Conservation (phyloP, 2,329 filamentous ascomycete genomes). For the Truncatella angustata region DNA sequence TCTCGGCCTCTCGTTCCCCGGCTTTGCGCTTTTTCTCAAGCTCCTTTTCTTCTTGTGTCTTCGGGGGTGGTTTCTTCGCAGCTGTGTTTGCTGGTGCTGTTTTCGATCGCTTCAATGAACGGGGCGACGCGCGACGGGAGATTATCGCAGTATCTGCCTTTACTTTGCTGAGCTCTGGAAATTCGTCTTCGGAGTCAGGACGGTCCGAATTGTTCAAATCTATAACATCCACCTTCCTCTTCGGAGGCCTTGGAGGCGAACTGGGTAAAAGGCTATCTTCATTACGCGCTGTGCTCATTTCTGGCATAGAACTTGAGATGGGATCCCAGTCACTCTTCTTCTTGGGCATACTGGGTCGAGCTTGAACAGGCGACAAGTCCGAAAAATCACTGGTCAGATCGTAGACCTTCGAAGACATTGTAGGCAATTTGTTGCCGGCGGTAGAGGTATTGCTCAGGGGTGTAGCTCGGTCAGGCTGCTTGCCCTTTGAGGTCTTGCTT, state of each 20-base stretch:
- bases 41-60: conserved; percentile 34
- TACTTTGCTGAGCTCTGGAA: conserved; percentile 43
- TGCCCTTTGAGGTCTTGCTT: conserved; percentile 13
- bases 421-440: neutral
- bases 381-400: conserved; percentile 27
- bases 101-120: conserved; percentile 16
- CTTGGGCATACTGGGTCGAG: neutral
- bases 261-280: conserved; percentile 12
- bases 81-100: conserved; percentile 15
- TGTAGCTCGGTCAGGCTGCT: neutral
- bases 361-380: conserved; percentile 9
- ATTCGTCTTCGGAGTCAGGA: conserved; percentile 34
- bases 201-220: conserved; percentile 33
- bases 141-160: conserved; percentile 10
- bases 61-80: conserved; percentile 18
- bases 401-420: conserved; percentile 15
- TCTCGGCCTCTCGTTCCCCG: conserved; percentile 51
- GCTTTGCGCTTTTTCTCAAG: conserved; percentile 44
- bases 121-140: conserved; percentile 14
- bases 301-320: conserved; percentile 53
- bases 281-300: conserved; percentile 24
- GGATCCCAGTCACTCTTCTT: conserved; percentile 40
- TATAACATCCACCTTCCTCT: conserved; percentile 29
- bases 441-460: neutral
- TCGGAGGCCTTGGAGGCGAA: conserved; percentile 15